Evolutionary conservation across 2,329 filamentous ascomycete genomes (phyloP), one percentile per base, ranked within the genome.

Genomic region (Pseudopithomyces maydicus): DNA sequence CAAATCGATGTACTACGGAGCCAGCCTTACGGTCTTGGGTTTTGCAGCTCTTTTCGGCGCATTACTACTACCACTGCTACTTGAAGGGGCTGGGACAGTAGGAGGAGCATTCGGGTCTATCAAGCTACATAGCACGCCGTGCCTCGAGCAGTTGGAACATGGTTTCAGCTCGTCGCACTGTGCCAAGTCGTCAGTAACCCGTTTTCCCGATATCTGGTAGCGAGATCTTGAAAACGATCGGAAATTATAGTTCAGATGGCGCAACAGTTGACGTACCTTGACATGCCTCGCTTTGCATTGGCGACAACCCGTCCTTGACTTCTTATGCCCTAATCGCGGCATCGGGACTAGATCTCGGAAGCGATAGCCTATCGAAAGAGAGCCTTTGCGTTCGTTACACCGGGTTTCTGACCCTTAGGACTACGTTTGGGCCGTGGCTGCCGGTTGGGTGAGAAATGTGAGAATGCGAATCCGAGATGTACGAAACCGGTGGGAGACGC

Each of bases 151-250:
- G 57, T 71, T 74, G 19, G 70, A 72, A 54, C 74, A 77, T 11
- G 74, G 74, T 54, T 71, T 74, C 32, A 67, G 66, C 61, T 77
- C 74, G 54, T 77, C 74, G 60, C 74, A 77, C 74, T 77, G 55
- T 19, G 56, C 43, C 45, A 50, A 19, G 32, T 33, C 3, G 44
- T 69, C 54, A 69, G 60, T 45, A 53, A 44, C 29, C 26, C 22
- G 22, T 14, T 23, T 23, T 17, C 43, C 44, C 26, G 20, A 23
- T 8, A 29, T 49, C 35, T 36, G 56, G 43, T 56, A 56, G 52
- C 53, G 47, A 58, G 26, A 47, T 48, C 32, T 52, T 29, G 43
- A 47, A 17, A 32, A 39, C 47, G 48, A 45, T 52, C 23, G 32
- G 42, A 45, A 32, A 54, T 58, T 29, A 41, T 43, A 6, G 12